Percentiles rank a stretch among this genome's conserved stretches.
Evolutionary conservation across 768 basidiomycete species (phyloP).

Genomic region (Scleroderma bovista): DNA sequence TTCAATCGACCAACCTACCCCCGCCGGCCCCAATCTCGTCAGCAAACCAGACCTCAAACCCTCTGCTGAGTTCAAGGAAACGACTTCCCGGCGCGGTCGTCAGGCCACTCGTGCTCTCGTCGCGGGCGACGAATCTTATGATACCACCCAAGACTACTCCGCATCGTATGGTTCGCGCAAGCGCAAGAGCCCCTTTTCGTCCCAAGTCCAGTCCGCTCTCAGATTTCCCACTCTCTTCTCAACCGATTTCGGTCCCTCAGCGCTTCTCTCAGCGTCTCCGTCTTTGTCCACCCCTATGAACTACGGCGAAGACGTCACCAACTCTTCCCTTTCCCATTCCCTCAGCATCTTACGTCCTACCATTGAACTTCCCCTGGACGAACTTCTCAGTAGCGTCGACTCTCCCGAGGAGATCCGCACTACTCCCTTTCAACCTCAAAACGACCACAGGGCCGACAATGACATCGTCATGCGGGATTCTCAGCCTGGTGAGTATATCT

Average conservation of each 20-base stretch:
- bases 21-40: slow-evolving; percentile 40
- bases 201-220: slow-evolving; percentile 36
- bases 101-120: slow-evolving; percentile 34
- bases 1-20: slow-evolving; percentile 66
- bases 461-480: slow-evolving; percentile 28
- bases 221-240: slow-evolving; percentile 72
- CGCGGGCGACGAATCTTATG: slow-evolving; percentile 22
- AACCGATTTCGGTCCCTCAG: slow-evolving; percentile 72
- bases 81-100: slow-evolving; percentile 33
- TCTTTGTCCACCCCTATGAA: slow-evolving; percentile 64
- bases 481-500: slow-evolving; percentile 5
- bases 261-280: slow-evolving; percentile 63
- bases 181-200: slow-evolving; percentile 15
- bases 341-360: slow-evolving; percentile 70
- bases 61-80: slow-evolving; percentile 57
- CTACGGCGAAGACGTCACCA: slow-evolving; percentile 70
- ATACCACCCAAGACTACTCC: slow-evolving; percentile 16
- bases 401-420: slow-evolving; percentile 13
- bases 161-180: slow-evolving; percentile 20
- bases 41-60: slow-evolving; percentile 66
- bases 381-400: slow-evolving; percentile 47
- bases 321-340: slow-evolving; percentile 37
- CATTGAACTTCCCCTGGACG: slow-evolving; percentile 83
- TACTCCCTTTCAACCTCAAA: slow-evolving; percentile 3
- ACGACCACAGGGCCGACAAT: slow-evolving; percentile 9